Evolutionary conservation across 768 basidiomycete species (phyloP), one percentile per base, ranked within the genome.

Genomic region (Mycena alexandri): DNA sequence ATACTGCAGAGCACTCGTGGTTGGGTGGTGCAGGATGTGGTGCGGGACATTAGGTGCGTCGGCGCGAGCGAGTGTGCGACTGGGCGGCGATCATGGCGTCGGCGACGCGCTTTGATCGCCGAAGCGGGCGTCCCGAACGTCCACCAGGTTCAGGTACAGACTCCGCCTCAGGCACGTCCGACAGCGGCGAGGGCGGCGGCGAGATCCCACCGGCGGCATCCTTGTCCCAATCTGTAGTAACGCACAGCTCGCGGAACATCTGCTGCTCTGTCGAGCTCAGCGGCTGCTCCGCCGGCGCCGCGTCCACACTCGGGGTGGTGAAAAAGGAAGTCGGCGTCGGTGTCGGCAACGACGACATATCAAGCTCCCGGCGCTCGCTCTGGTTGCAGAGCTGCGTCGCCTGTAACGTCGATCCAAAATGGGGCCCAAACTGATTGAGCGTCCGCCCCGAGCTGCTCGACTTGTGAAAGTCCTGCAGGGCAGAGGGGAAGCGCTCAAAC

Each of bases 31-130:
- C 2, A n/a, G 21, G 38, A 21, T 10, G 29, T 29, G 29, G 29
- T 29, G n/a, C n/a, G 36, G 24, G 17, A 17, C 25, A 58, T 69
- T 69, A 69, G 24, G 58, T 70, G 51, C 83, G 82, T 68, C 82
- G 78, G 64, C 80, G 78, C 43, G 80, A 79, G 44, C 82, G 80
- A 54, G 81, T 80, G 43, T 84, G 84, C 36, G 84, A 78, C 47
- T 86, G 83, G 10, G 85, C 84, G 52, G 85, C 61, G 19, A 63
- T 64, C 48, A 82, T 79, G 19, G 87, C 86, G 64, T 87, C 83
- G 34, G 90, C 90, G 22, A 92, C 90, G 51, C 92, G 82, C 79
- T 88, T 90, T 67, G 92, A 93, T 65, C 90, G 83, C 33, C 89
- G 81, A 59, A 89, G 72, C 0, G 85, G 83, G 48, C 79, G 80